phyloP scores from a whole-genome alignment of 2,329 filamentous ascomycete species.

The Sarocladium strictum region DNA sequence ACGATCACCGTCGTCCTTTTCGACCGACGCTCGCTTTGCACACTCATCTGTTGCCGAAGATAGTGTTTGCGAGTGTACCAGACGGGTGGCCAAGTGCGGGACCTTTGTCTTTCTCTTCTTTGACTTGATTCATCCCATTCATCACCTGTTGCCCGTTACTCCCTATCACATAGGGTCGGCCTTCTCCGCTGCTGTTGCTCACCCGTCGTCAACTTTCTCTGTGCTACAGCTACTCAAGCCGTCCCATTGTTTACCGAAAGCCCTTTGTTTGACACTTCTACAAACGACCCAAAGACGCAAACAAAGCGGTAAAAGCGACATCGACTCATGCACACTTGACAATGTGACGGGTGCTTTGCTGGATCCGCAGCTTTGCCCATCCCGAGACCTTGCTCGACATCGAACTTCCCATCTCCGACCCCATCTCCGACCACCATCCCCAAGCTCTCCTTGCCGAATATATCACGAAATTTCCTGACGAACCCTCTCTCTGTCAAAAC shows the following conservation, averaged over 20 bases:
- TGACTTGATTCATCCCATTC: background rate
- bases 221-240: background rate
- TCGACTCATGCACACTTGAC: slow-evolving; percentile 2
- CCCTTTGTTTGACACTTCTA: background rate
- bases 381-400: background rate
- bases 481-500: too few species aligned
- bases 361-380: slow-evolving; percentile 4
- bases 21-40: slow-evolving; percentile 4
- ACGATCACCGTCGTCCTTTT: slow-evolving; percentile 2
- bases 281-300: background rate
- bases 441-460: background rate
- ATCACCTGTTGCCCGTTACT: background rate
- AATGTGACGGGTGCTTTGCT: slow-evolving; percentile 5
- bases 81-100: background rate
- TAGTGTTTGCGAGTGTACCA: slow-evolving; percentile 7
- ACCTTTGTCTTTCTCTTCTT: background rate
- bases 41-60: slow-evolving; percentile 5
- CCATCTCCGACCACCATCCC: background rate
- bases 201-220: background rate
- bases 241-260: background rate
- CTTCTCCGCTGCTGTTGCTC: background rate
- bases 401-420: too few species aligned
- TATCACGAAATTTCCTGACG: too few species aligned
- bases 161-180: background rate
- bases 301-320: background rate